These are phyloP conservation scores for Penicillium sp. DNA, from an alignment of 2,329 filamentous ascomycete genomes.

Conservation along the genomic window DNA sequence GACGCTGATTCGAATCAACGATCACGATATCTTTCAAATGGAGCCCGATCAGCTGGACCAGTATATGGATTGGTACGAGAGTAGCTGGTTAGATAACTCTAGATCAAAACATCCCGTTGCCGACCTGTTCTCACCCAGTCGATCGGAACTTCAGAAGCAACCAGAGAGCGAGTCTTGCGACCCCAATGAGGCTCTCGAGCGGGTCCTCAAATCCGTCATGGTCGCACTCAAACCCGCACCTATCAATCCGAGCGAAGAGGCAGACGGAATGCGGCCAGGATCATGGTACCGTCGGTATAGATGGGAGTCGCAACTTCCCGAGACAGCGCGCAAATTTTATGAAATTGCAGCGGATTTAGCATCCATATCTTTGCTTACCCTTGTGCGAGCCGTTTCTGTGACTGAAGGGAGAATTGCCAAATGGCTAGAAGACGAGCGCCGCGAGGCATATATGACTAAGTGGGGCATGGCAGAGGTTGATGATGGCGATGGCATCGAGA, in stretches of 20 bases:
- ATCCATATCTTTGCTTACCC: conserved; percentile 50
- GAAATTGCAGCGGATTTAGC: conserved; percentile 50
- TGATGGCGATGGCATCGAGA: conserved; percentile 11
- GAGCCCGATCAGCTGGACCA: conserved; percentile 63
- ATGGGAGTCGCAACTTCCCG: conserved; percentile 47
- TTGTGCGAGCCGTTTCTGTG: conserved; percentile 51
- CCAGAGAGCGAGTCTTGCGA: conserved; percentile 11
- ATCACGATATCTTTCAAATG: conserved; percentile 64
- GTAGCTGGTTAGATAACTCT: conserved; percentile 52
- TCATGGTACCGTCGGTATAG: conserved; percentile 51
- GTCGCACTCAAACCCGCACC: conserved; percentile 39
- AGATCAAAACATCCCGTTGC: conserved; percentile 34
- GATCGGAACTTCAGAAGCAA: conserved; percentile 18
- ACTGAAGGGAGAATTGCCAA: conserved; percentile 48
- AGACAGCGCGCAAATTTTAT: conserved; percentile 49
- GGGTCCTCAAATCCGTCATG: conserved; percentile 46
- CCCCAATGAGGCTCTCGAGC: conserved; percentile 30
- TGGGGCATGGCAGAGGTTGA: conserved; percentile 17
- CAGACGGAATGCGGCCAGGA: conserved; percentile 46
- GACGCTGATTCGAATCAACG: conserved; percentile 56
- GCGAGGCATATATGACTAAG: conserved; percentile 28
- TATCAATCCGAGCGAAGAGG: conserved; percentile 38
- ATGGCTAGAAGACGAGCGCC: conserved; percentile 37
- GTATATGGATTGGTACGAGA: conserved; percentile 77
- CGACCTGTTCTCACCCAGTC: conserved; percentile 43